These are phyloP conservation scores for Lactarius hengduanensis DNA, from an alignment of 768 basidiomycete genomes.

Conservation along the genomic window DNA sequence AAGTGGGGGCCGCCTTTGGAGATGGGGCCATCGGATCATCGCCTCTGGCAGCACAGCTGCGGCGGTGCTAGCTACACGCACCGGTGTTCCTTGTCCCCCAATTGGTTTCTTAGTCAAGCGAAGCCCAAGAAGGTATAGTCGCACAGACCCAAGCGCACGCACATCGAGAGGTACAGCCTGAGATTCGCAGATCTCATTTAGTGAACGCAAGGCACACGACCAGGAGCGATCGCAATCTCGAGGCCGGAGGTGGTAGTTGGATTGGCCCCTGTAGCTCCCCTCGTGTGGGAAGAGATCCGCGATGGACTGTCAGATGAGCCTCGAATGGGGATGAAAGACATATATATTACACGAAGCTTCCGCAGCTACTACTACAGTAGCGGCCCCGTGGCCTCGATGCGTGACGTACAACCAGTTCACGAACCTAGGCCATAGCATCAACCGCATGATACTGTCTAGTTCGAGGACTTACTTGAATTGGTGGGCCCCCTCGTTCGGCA, in stretches of 20 bases:
- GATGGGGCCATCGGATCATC: neutral
- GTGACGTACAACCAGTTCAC: neutral
- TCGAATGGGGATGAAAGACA: neutral
- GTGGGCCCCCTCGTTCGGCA: neutral
- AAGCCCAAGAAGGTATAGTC: neutral
- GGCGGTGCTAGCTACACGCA: neutral
- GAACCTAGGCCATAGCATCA: neutral
- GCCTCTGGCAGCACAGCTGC: constrained; percentile 7
- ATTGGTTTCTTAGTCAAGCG: constrained; percentile 3
- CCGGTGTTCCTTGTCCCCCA: neutral
- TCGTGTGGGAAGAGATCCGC: constrained; percentile 17
- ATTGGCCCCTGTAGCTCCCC: neutral
- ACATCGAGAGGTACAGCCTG: neutral
- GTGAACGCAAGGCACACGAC: constrained; percentile 13
- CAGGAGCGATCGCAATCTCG: neutral
- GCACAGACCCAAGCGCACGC: neutral
- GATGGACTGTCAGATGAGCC: neutral
- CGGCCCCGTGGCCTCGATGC: neutral
- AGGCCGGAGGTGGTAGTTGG: too few relatives aligned
- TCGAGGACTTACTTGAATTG: neutral
- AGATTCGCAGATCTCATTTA: constrained; percentile 9
- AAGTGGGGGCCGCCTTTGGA: neutral
- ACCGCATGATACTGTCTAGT: neutral
- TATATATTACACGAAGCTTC: neutral
- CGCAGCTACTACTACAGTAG: constrained; percentile 5